Evolutionary conservation across 2,329 filamentous ascomycete species (phyloP).

Genomic region (Fusarium buxicola): DNA sequence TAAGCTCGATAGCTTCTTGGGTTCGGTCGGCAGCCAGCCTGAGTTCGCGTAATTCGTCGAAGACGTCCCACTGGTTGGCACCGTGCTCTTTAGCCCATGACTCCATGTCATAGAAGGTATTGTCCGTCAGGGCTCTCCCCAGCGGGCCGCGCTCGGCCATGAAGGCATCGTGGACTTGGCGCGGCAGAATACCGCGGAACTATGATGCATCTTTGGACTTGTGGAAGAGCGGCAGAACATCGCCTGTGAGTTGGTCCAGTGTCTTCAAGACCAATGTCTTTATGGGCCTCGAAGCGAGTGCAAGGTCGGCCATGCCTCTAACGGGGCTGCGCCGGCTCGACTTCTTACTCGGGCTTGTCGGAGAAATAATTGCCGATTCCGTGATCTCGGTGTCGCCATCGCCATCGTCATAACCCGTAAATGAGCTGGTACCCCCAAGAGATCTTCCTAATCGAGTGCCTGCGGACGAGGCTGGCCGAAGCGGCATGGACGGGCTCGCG

Average conservation of each 20-base stretch:
- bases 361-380: neutral
- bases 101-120: conserved; percentile 5
- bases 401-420: too few relatives aligned
- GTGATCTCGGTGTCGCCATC: neutral
- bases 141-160: neutral
- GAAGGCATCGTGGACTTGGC: neutral
- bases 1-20: neutral
- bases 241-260: neutral
- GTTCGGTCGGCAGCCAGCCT: neutral
- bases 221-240: neutral
- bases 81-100: conserved; percentile 1
- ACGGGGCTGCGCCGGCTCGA: conserved; percentile 8
- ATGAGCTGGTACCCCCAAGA: too few relatives aligned
- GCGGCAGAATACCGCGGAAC: neutral
- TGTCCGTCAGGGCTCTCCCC: neutral
- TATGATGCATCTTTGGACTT: neutral
- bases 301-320: conserved; percentile 3
- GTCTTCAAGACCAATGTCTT: neutral
- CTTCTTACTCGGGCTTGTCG: neutral
- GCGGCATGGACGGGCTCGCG: too few relatives aligned
- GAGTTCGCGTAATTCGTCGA: neutral
- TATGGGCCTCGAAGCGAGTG: conserved; percentile 3
- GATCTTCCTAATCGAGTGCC: neutral
- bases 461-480: too few relatives aligned
- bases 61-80: neutral